These are phyloP conservation scores for Serendipita indica DNA, from an alignment of 768 basidiomycete genomes.

Conservation along the genomic window DNA sequence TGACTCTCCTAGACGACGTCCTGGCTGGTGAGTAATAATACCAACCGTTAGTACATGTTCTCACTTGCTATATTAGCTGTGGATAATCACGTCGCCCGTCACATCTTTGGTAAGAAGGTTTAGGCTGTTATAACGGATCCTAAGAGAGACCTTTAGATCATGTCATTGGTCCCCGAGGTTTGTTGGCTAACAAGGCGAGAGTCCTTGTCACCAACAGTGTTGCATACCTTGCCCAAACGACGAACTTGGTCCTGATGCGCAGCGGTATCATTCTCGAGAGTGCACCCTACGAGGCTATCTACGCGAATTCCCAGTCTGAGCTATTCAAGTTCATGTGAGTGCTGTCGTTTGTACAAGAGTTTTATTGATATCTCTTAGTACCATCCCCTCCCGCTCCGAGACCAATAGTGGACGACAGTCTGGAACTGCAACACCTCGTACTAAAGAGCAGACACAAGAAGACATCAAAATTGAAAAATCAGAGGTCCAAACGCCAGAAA, in stretches of 20 bases:
- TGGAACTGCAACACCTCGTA: conserved; percentile 35
- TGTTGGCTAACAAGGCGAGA: conserved; percentile 70
- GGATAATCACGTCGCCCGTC: conserved; percentile 76
- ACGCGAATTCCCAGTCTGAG: conserved; percentile 46
- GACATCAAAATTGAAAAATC: conserved; percentile 13
- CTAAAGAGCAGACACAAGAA: conserved; percentile 12
- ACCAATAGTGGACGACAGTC: conserved; percentile 22
- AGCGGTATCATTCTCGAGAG: conserved; percentile 69
- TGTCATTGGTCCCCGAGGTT: conserved; percentile 72
- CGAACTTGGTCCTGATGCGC: conserved; percentile 59
- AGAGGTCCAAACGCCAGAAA: background rate
- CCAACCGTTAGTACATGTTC: conserved; percentile 20
- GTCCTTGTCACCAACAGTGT: conserved; percentile 79
- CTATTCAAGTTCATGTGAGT: conserved; percentile 63
- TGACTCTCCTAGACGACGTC: conserved; percentile 83
- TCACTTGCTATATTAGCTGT: conserved; percentile 37
- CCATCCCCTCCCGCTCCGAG: background rate
- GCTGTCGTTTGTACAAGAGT: background rate
- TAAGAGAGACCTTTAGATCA: conserved; percentile 39
- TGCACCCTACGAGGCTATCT: conserved; percentile 47
- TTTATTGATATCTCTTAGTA: background rate
- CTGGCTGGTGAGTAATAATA: conserved; percentile 35
- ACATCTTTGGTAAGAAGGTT: conserved; percentile 49
- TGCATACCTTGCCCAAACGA: conserved; percentile 65
- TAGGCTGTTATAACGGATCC: background rate